Conservation (phyloP, 495 filamentous ascomycete genomes). For the Daldinia decipiens region DNA sequence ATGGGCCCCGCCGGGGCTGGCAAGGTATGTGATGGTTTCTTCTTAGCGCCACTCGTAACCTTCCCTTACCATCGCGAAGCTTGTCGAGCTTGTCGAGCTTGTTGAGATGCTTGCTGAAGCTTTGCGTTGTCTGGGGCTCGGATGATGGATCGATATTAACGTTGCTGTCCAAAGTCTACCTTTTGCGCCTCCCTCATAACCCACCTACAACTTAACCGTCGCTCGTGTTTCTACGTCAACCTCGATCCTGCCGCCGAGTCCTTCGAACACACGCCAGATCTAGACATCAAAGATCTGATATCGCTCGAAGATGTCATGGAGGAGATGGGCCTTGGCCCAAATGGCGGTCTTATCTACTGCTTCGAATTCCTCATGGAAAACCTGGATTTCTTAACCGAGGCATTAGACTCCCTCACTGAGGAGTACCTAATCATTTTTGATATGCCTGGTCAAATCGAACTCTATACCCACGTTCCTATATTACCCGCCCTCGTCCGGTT, state of each 20-base stretch:
- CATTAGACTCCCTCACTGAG: slow-evolving; percentile 86
- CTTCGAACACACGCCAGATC: slow-evolving; percentile 89
- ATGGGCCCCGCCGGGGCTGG: slow-evolving; percentile 93
- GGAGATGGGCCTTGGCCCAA: slow-evolving; percentile 90
- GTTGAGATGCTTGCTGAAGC: background rate
- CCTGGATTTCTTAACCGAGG: slow-evolving; percentile 90
- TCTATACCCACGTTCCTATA: slow-evolving; percentile 96
- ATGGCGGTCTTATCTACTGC: slow-evolving; percentile 96
- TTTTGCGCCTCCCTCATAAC: slow-evolving; percentile 94
- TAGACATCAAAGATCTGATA: slow-evolving; percentile 97
- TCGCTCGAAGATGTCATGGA: slow-evolving; percentile 98
- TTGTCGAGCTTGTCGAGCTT: background rate
- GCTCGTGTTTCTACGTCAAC: slow-evolving; percentile 94
- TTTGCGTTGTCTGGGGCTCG: background rate
- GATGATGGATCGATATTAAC: slow-evolving; percentile 11
- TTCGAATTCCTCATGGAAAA: slow-evolving; percentile 97
- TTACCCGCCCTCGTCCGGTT: slow-evolving; percentile 85
- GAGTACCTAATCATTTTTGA: slow-evolving; percentile 98
- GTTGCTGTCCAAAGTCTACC: slow-evolving; percentile 71
- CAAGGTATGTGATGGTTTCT: slow-evolving; percentile 65
- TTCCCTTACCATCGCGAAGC: background rate
- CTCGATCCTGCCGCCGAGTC: slow-evolving; percentile 95
- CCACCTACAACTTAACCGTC: slow-evolving; percentile 86
- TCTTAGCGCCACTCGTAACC: background rate
- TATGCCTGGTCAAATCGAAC: slow-evolving; percentile 98